phyloP scores from a whole-genome alignment of 2,329 filamentous ascomycete species.

The Sarocladium brachiariae region DNA sequence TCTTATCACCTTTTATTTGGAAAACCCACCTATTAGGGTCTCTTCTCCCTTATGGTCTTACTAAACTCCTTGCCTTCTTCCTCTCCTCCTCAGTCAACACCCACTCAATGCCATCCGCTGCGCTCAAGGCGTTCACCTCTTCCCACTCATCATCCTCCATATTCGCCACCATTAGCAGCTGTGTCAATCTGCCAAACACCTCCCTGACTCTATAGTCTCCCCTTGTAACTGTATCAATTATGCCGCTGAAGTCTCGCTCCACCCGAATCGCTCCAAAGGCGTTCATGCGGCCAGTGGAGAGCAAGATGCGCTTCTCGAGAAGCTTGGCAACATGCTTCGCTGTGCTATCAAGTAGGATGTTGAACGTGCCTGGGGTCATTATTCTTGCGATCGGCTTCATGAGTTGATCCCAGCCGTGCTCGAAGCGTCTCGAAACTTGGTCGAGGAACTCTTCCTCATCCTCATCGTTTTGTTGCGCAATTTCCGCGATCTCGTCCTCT shows the following conservation, averaged over 20 bases:
- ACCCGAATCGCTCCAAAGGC: constrained; percentile 75
- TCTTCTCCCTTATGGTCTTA: constrained; percentile 26
- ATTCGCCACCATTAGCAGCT: constrained; percentile 80
- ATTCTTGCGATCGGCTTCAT: constrained; percentile 80
- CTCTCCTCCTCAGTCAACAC: constrained; percentile 68
- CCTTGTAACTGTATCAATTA: constrained; percentile 60
- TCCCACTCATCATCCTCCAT: constrained; percentile 98
- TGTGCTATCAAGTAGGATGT: constrained; percentile 66
- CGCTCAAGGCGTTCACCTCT: constrained; percentile 50
- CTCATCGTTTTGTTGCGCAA: constrained; percentile 46
- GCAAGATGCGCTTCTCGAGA: constrained; percentile 83
- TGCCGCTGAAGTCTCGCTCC: constrained; percentile 74
- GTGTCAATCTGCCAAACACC: constrained; percentile 65
- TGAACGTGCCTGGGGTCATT: constrained; percentile 70
- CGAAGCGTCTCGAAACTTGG: constrained; percentile 71
- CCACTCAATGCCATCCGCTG: constrained; percentile 63
- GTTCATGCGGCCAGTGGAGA: constrained; percentile 71
- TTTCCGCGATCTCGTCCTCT: constrained; percentile 53
- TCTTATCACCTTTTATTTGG: not conserved
- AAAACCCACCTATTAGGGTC: not conserved
- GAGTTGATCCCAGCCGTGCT: constrained; percentile 76
- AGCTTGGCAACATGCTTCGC: constrained; percentile 68
- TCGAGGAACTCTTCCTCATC: constrained; percentile 52
- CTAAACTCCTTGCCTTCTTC: constrained; percentile 62
- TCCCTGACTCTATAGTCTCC: constrained; percentile 75